These are phyloP conservation scores for Tausonia pullulans DNA, from an alignment of 1,284 basidiomycete genomes.

Conservation along the genomic window DNA sequence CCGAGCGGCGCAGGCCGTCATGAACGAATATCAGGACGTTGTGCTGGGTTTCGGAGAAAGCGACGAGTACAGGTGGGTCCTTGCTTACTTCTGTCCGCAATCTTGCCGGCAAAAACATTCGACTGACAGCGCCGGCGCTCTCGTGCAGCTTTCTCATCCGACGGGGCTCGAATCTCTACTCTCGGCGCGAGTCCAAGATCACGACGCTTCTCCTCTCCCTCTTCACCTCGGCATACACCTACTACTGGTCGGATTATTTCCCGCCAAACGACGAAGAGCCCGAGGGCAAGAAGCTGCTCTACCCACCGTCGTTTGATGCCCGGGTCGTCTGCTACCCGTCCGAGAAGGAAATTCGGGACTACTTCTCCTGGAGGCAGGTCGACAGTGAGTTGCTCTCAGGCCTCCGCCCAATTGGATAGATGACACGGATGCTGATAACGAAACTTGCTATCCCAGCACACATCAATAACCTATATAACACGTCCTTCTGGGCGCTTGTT, in stretches of 20 bases:
- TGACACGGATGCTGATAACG: background rate
- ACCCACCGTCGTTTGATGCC: slow-evolving; percentile 87
- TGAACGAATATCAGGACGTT: slow-evolving; percentile 72
- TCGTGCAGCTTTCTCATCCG: slow-evolving; percentile 67
- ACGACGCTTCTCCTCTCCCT: slow-evolving; percentile 75
- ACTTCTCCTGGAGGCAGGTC: slow-evolving; percentile 90
- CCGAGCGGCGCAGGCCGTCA: slow-evolving; percentile 65
- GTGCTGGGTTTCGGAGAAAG: slow-evolving; percentile 88
- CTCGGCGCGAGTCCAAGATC: slow-evolving; percentile 78
- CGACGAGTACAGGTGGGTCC: slow-evolving; percentile 79
- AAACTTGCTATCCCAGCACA: slow-evolving; percentile 52
- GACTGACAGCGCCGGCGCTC: background rate
- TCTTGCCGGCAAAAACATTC: background rate
- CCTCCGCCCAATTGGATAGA: background rate
- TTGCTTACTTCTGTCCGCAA: background rate
- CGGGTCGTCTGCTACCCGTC: slow-evolving; percentile 76
- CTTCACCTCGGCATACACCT: slow-evolving; percentile 87
- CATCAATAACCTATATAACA: slow-evolving; percentile 97
- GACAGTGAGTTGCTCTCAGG: slow-evolving; percentile 56
- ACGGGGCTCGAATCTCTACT: slow-evolving; percentile 64
- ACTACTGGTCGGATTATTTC: slow-evolving; percentile 71
- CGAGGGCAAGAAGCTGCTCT: slow-evolving; percentile 47
- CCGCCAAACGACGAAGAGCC: slow-evolving; percentile 31
- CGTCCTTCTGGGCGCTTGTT: slow-evolving; percentile 87
- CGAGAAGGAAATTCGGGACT: slow-evolving; percentile 65